Conservation (phyloP, 2,329 filamentous ascomycete species). For the Fusarium begoniae region DNA sequence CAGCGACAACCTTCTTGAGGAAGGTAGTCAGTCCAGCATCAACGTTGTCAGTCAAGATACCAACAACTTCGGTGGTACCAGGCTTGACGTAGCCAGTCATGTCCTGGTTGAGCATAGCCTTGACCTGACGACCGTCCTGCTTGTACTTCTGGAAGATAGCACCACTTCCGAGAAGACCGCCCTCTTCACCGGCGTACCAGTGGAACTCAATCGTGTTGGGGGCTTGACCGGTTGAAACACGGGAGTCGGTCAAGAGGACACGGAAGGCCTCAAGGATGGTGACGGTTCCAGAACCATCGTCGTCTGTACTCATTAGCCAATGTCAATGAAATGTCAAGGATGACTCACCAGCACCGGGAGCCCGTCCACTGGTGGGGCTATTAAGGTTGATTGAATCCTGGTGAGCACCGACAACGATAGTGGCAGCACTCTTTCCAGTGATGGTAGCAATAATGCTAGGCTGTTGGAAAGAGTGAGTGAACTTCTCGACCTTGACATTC, state of each 20-base stretch:
- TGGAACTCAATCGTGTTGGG: slow-evolving; percentile 85
- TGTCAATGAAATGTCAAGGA: rapidly evolving
- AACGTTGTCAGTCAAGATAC: slow-evolving; percentile 53
- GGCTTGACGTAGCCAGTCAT: slow-evolving; percentile 53
- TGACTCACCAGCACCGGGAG: slow-evolving; percentile 36
- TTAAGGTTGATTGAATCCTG: slow-evolving; percentile 78
- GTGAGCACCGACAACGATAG: slow-evolving; percentile 80
- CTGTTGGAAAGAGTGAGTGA: slow-evolving; percentile 78
- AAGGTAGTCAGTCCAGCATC: slow-evolving; percentile 49
- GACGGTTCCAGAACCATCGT: slow-evolving; percentile 50
- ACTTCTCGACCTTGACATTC: slow-evolving; percentile 69
- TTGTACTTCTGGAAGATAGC: slow-evolving; percentile 53
- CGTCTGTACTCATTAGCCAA: slow-evolving; percentile 20
- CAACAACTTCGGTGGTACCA: slow-evolving; percentile 44
- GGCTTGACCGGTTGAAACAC: slow-evolving; percentile 68
- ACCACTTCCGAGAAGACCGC: slow-evolving; percentile 79
- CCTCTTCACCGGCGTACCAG: slow-evolving; percentile 87
- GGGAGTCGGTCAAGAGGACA: slow-evolving; percentile 71
- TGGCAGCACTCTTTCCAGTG: slow-evolving; percentile 76
- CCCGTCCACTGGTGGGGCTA: slow-evolving; percentile 25
- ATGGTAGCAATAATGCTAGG: slow-evolving; percentile 83
- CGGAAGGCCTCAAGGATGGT: slow-evolving; percentile 83
- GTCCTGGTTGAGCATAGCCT: slow-evolving; percentile 56
- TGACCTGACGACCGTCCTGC: slow-evolving; percentile 46
- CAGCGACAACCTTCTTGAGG: slow-evolving; percentile 49